These are phyloP conservation scores for Cryptococcus maquisensis DNA, from an alignment of 1,284 basidiomycete species.

Conservation along the genomic window DNA sequence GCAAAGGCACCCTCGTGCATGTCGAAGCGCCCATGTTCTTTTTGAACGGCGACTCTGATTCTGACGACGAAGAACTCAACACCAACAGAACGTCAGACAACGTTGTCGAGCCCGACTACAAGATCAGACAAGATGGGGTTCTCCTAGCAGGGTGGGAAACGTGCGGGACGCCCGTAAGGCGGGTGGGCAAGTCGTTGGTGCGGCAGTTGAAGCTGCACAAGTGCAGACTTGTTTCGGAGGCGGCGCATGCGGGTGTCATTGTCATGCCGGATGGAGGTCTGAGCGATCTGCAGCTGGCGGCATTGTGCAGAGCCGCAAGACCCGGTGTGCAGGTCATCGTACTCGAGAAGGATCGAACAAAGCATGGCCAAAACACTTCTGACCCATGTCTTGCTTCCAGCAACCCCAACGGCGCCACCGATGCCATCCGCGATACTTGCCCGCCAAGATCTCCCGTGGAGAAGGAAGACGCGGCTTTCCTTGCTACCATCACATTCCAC, in stretches of 20 bases:
- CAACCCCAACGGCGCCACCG: conserved; percentile 1
- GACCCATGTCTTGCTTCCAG: not conserved
- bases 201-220: conserved; percentile 30
- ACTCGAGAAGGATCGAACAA: conserved; percentile 13
- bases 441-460: not conserved
- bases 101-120: not conserved
- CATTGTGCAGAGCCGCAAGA: conserved; percentile 13
- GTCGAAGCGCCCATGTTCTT: conserved; percentile 38
- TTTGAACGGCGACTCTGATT: conserved; percentile 7
- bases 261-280: conserved; percentile 19
- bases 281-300: conserved; percentile 9
- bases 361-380: not conserved
- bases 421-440: not conserved
- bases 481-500: conserved; percentile 5
- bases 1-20: conserved; percentile 36
- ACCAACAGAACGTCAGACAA: conserved; percentile 4
- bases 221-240: conserved; percentile 26
- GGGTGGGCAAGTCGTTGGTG: conserved; percentile 29
- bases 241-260: conserved; percentile 28
- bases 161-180: conserved; percentile 8
- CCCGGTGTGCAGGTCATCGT: conserved; percentile 23
- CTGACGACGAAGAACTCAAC: conserved; percentile 20
- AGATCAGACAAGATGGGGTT: conserved; percentile 27
- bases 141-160: conserved; percentile 25
- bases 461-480: not conserved